phyloP scores from a whole-genome alignment of 2,329 filamentous ascomycete genomes.

The Pyrenochaeta sp. region DNA sequence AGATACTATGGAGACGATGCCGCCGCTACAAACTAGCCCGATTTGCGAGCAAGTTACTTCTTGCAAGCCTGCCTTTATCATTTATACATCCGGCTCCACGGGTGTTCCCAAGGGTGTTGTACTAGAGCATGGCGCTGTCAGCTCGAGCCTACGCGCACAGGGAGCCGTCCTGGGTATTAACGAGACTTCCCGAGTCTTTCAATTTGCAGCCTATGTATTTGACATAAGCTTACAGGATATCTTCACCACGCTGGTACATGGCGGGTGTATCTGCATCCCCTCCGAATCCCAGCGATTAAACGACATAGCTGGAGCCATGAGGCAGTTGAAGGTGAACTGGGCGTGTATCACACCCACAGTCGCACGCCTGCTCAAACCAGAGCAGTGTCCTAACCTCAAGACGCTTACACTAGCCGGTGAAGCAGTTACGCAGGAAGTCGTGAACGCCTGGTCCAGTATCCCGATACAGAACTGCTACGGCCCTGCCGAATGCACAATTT shows the following conservation, averaged over 20 bases:
- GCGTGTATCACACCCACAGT: neutral
- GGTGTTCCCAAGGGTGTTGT: conserved; percentile 64
- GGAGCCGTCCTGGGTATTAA: neutral
- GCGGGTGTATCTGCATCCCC: neutral
- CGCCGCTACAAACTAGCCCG: neutral
- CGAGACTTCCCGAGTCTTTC: neutral
- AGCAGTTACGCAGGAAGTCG: neutral
- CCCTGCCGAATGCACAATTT: neutral
- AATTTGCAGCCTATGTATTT: neutral
- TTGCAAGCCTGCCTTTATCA: conserved; percentile 54
- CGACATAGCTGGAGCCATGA: too few relatives aligned
- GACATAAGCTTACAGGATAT: neutral
- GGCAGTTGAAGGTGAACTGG: too few relatives aligned
- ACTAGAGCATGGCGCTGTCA: conserved; percentile 66
- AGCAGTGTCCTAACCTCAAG: neutral
- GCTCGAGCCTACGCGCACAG: neutral
- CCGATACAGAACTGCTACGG: neutral
- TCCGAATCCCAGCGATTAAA: too few relatives aligned
- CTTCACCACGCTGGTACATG: neutral
- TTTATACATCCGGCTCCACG: conserved; percentile 60
- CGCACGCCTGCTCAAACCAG: neutral
- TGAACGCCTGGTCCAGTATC: neutral
- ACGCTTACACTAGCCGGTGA: neutral
- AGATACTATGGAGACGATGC: neutral
- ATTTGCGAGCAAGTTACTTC: too few relatives aligned